A percentile compares a stretch with the other conserved stretches of the same genome.
Evolutionary conservation across 148 eudicot genomes (phyloP).

Genomic region (Camellia sinensis): DNA sequence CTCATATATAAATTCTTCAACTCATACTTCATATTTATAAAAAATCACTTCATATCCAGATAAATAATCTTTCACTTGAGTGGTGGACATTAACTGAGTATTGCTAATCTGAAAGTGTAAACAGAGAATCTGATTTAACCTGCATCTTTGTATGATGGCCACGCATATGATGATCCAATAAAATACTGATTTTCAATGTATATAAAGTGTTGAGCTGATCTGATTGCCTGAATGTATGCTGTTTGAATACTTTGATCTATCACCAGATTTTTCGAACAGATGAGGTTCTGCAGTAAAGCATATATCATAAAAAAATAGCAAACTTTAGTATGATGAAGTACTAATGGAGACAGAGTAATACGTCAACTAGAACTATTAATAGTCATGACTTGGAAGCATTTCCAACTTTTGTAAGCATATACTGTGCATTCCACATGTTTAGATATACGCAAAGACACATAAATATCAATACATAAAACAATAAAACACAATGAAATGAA

Average conservation of each 20-base stretch:
- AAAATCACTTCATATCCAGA: neutral
- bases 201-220: slow-evolving; percentile 92
- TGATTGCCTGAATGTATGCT: slow-evolving; percentile 95
- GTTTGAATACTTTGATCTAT: slow-evolving; percentile 90
- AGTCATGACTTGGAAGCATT: neutral
- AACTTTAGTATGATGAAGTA: slow-evolving; percentile 3
- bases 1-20: neutral
- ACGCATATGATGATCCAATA: slow-evolving; percentile 91
- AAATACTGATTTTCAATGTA: slow-evolving; percentile 97
- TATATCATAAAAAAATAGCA: neutral
- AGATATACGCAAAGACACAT: neutral
- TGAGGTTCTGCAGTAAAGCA: slow-evolving; percentile 65
- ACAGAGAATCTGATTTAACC: slow-evolving; percentile 31
- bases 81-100: neutral
- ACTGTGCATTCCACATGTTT: neutral
- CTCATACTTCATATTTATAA: neutral
- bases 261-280: slow-evolving; percentile 74
- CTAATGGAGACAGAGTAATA: neutral
- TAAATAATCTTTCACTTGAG: neutral
- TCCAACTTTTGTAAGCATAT: slow-evolving; percentile 10
- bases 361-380: neutral
- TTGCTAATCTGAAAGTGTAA: slow-evolving; percentile 5
- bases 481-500: neutral
- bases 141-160: slow-evolving; percentile 92
- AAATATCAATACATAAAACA: neutral